Evolutionary conservation across 495 filamentous ascomycete genomes (phyloP), one percentile per base, ranked within the genome.

Genomic region (Penicillium dipodomyicola): DNA sequence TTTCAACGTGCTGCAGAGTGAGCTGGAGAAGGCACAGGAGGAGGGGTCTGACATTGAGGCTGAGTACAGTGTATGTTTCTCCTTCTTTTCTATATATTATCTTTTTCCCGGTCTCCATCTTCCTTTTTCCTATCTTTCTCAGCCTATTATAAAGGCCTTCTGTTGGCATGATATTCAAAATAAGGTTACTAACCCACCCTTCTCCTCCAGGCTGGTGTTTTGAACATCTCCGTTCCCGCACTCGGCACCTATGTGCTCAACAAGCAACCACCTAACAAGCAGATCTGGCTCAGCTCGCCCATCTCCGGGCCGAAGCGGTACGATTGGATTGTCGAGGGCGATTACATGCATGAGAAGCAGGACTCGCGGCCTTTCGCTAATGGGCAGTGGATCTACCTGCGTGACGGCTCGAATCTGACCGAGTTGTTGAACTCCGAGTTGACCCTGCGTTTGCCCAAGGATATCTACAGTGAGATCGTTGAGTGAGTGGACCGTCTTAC

Each of bases 191-290:
- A 29, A 27, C 22, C 0, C 2, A 19, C 56, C 47, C 57, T 65
- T 57, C 47, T 1, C 41, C 17, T 2, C 27, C 52, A 95, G 90
- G 83, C 89, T 49, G 95, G 94, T 45, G 91, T 97, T 44, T 73
- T 99, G 49, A 92, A 85, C 56, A 70, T 97, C 56, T 72, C 69
- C 20, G 88, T 88, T 40, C 76, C 80, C 1, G 73, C 80, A 0
- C 67, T 82, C 12, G 93, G 92, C 47, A 91, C 83, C 22, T 98
- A 91, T 62, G 87, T 97, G 3, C 78, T 98, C 67, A 97, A 97
- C 82, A 98, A 98, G 75, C 94, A 97, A 71, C 94, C 94, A 0
- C 90, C 92, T 19, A 97, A 96, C 79, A 90, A 87, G 76, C 94
- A 98, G 71, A 93, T 98, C 65, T 98, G 95, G 94, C 84, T 98